Conservation (phyloP, 2,329 filamentous ascomycete genomes). For the Sporothrix protearum region DNA sequence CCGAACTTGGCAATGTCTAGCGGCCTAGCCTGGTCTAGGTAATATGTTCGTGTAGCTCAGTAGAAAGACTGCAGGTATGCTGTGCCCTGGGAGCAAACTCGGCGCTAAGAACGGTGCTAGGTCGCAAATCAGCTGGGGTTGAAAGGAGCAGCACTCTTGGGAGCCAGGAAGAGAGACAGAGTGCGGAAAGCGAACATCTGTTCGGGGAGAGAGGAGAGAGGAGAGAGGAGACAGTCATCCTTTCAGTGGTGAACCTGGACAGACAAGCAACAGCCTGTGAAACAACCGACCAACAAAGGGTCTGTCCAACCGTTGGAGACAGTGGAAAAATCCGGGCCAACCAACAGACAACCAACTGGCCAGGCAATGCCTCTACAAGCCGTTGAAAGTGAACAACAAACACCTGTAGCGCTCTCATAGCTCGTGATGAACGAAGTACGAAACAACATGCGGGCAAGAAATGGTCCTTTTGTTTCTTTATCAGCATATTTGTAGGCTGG, state of each 20-base stretch:
- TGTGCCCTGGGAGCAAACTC: neutral
- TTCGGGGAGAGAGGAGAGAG: neutral
- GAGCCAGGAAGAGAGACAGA: neutral
- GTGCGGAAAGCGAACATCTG: neutral
- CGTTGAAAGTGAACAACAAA: neutral
- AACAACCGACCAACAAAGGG: neutral
- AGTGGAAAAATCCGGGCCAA: neutral
- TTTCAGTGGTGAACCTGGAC: neutral
- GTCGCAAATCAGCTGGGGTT: slow-evolving; percentile 14
- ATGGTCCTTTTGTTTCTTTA: slow-evolving; percentile 8
- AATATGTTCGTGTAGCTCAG: too few relatives aligned
- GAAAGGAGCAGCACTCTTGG: neutral
- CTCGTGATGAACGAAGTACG: neutral
- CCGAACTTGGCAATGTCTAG: too few relatives aligned
- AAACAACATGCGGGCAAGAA: neutral
- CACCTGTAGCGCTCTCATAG: neutral
- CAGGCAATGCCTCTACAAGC: too few relatives aligned
- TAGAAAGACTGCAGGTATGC: too few relatives aligned
- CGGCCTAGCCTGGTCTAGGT: too few relatives aligned
- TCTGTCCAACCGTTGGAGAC: neutral
- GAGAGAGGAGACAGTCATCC: neutral
- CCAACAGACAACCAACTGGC: neutral
- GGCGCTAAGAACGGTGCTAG: slow-evolving; percentile 12
- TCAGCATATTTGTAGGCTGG: neutral
- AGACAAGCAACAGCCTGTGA: neutral